phyloP scores from a whole-genome alignment of 1,284 basidiomycete species.

The Chalciporus sp. region DNA sequence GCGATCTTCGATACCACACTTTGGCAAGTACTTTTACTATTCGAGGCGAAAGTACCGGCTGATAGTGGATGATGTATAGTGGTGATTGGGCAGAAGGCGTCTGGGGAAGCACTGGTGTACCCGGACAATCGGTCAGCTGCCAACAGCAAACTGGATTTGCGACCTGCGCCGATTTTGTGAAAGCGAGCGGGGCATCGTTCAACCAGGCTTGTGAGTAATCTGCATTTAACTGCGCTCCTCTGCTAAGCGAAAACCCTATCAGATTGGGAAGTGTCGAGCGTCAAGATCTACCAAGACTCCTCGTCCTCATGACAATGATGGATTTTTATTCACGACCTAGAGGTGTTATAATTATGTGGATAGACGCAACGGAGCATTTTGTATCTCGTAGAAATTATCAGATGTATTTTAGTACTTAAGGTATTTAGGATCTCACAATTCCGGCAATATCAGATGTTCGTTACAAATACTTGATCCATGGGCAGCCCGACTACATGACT shows the following conservation, averaged over 20 bases:
- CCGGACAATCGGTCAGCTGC: constrained; percentile 82
- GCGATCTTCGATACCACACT: constrained; percentile 84
- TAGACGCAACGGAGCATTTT: constrained; percentile 20
- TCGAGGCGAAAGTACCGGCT: constrained; percentile 16
- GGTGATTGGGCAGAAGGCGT: constrained; percentile 86
- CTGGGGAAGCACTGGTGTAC: constrained; percentile 72
- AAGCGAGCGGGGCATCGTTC: constrained; percentile 70
- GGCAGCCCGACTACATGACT: neutral
- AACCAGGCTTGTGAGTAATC: constrained; percentile 71
- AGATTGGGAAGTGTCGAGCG: constrained; percentile 77
- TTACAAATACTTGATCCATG: neutral
- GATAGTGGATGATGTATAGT: constrained; percentile 41
- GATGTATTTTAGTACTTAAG: constrained; percentile 22
- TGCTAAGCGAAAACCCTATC: constrained; percentile 10
- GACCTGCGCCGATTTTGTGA: constrained; percentile 78
- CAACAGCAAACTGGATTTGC: constrained; percentile 78
- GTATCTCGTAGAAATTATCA: constrained; percentile 22
- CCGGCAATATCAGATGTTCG: neutral
- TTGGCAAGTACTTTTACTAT: constrained; percentile 50
- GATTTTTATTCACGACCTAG: constrained; percentile 7
- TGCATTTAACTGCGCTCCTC: neutral
- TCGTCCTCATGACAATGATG: constrained; percentile 18
- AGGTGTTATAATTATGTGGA: constrained; percentile 7
- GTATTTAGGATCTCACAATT: neutral
- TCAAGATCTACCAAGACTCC: constrained; percentile 62